Conservation (phyloP, 2,329 filamentous ascomycete genomes). For the Verticillium nubilum region DNA sequence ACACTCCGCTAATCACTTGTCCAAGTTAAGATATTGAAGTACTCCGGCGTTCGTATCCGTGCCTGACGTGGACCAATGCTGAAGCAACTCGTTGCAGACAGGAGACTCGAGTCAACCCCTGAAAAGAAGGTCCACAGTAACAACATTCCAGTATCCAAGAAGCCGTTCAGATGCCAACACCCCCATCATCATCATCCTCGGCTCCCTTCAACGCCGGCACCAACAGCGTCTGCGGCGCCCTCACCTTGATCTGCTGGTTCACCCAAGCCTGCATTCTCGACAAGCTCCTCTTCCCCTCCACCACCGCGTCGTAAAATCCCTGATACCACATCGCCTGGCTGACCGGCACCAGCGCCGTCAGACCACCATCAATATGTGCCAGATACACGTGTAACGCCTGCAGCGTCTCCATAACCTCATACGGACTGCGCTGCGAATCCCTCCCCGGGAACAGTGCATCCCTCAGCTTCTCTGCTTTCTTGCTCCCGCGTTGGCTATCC, state of each 20-base stretch:
- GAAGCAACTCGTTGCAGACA: too few species aligned
- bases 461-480: conserved; percentile 10
- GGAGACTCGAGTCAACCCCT: too few species aligned
- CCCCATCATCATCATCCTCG: too few species aligned
- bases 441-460: conserved; percentile 19
- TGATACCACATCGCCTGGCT: conserved; percentile 27
- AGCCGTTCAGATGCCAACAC: too few species aligned
- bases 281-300: conserved; percentile 14
- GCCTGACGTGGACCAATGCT: too few species aligned
- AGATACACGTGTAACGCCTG: conserved; percentile 25
- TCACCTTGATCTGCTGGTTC: conserved; percentile 24
- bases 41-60: too few species aligned
- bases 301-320: conserved; percentile 21
- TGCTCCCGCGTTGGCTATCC: conserved; percentile 15
- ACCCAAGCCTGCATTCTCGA: conserved; percentile 24
- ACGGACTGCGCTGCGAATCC: conserved; percentile 5
- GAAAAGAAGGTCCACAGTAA: too few species aligned
- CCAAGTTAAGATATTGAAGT: too few species aligned
- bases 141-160: too few species aligned
- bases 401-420: conserved; percentile 20
- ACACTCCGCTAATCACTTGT: too few species aligned
- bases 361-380: conserved; percentile 20
- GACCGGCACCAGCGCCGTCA: conserved; percentile 22
- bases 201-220: conserved; percentile 16
- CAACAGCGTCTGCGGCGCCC: conserved; percentile 21